A percentile compares a stretch with the other conserved stretches of the same genome.
Evolutionary conservation across 139 green algal genomes (phyloP).

Genomic region (Chlamydomonas sp.): DNA sequence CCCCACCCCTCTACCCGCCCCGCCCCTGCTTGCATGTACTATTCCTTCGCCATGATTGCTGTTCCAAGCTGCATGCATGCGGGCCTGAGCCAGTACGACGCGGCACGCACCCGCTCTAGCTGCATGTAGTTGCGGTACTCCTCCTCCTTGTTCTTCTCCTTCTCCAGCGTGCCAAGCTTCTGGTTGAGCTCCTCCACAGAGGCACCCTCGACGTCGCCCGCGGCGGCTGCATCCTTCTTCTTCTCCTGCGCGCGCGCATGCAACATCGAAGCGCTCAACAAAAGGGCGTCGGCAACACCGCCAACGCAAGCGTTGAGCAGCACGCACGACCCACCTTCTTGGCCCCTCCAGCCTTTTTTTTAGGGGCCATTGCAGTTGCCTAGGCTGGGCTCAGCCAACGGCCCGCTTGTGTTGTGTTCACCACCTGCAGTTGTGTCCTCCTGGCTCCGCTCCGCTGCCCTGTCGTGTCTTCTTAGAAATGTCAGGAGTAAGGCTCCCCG

Average conservation of each 20-base stretch:
- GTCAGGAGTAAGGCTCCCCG: too few relatives aligned
- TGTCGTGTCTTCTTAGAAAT: background rate
- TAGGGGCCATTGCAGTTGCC: conserved; percentile 24
- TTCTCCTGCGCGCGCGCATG: conserved; percentile 28
- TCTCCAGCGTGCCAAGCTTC: conserved; percentile 69
- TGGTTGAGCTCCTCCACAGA: conserved; percentile 70
- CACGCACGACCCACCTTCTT: conserved; percentile 29
- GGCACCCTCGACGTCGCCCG: conserved; percentile 51
- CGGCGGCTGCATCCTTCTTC: conserved; percentile 44
- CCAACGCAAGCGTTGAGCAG: background rate
- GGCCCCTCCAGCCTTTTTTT: conserved; percentile 29
- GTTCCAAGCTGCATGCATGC: background rate
- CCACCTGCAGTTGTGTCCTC: background rate
- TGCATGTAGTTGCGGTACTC: conserved; percentile 88
- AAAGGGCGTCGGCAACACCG: background rate
- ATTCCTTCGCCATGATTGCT: background rate
- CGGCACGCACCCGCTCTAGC: conserved; percentile 66
- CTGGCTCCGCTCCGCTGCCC: background rate
- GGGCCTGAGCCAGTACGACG: background rate
- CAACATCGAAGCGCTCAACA: background rate
- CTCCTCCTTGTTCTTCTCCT: conserved; percentile 82
- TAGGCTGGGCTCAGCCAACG: too few relatives aligned
- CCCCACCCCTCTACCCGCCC: too few relatives aligned
- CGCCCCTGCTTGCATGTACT: too few relatives aligned
- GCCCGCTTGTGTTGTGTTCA: too few relatives aligned